phyloP scores from a whole-genome alignment of 2,329 filamentous ascomycete species.

The Neonectria magnoliae region DNA sequence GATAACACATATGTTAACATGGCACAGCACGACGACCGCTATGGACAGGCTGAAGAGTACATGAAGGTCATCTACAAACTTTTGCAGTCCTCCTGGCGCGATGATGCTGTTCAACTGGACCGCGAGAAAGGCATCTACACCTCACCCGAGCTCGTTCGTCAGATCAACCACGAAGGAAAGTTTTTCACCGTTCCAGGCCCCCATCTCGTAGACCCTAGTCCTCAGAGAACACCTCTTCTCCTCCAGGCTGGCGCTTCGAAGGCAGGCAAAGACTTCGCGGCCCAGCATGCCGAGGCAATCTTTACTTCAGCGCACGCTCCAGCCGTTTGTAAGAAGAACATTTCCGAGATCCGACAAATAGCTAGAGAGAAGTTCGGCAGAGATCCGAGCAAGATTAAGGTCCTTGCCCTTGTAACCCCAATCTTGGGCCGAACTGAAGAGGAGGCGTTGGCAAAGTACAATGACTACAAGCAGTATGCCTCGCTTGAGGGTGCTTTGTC shows the following conservation, averaged over 20 bases:
- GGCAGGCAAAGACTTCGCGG: conserved; percentile 73
- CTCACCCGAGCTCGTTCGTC: conserved; percentile 61
- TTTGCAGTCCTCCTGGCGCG: conserved; percentile 73
- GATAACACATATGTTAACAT: conserved; percentile 9
- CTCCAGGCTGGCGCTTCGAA: conserved; percentile 76
- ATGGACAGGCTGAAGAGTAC: conserved; percentile 72
- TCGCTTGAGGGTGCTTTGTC: conserved; percentile 71
- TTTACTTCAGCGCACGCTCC: conserved; percentile 75
- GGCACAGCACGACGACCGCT: conserved; percentile 70
- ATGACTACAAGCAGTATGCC: conserved; percentile 69
- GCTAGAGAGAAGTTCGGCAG: conserved; percentile 64
- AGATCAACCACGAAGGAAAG: conserved; percentile 73
- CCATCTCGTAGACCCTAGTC: conserved; percentile 72
- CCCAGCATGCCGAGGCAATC: conserved; percentile 76
- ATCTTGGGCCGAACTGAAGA: conserved; percentile 73
- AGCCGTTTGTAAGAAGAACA: conserved; percentile 67
- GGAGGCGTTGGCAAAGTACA: conserved; percentile 71
- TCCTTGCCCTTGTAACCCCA: conserved; percentile 72
- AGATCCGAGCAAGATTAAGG: conserved; percentile 70
- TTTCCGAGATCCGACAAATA: conserved; percentile 69
- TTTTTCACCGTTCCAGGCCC: conserved; percentile 72
- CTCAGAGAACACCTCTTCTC: conserved; percentile 74
- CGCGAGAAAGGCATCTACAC: conserved; percentile 67
- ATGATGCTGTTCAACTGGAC: conserved; percentile 71
- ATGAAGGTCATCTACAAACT: conserved; percentile 73